Percentiles rank a stretch among this genome's conserved stretches.
These are phyloP conservation scores for Suhomyces bolitotheri DNA, from an alignment of 1,139 yeast genomes.

Conservation along the genomic window DNA sequence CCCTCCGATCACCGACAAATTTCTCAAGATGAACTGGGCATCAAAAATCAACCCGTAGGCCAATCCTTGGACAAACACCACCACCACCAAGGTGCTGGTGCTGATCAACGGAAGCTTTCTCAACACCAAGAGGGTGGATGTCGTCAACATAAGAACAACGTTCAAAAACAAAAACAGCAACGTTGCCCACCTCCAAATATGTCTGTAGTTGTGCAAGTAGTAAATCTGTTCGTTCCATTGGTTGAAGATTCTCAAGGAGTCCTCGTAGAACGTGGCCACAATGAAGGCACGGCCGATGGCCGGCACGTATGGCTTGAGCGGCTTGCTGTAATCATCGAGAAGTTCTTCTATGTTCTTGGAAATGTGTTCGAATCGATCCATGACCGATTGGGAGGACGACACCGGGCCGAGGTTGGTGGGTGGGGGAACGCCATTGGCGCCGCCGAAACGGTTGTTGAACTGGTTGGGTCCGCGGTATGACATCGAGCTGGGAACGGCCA, in stretches of 20 bases:
- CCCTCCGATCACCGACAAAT: constrained; percentile 91
- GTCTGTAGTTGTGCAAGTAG: constrained; percentile 79
- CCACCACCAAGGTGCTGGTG: constrained; percentile 66
- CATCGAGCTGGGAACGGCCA: constrained; percentile 9
- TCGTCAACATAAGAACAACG: constrained; percentile 67
- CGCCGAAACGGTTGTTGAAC: constrained; percentile 19
- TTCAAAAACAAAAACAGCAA: constrained; percentile 64
- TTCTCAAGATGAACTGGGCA: constrained; percentile 77
- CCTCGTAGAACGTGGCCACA: constrained; percentile 94
- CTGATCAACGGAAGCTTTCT: constrained; percentile 74
- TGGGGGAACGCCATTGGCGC: constrained; percentile 15
- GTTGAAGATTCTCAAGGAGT: constrained; percentile 75
- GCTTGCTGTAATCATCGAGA: constrained; percentile 48
- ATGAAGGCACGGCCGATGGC: constrained; percentile 85
- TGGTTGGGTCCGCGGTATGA: constrained; percentile 21
- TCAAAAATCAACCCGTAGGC: constrained; percentile 88
- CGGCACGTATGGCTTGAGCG: constrained; percentile 75
- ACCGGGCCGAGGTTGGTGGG: constrained; percentile 27
- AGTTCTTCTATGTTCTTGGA: constrained; percentile 47
- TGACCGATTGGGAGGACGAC: constrained; percentile 18
- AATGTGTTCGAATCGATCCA: constrained; percentile 49
- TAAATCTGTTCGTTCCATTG: constrained; percentile 94
- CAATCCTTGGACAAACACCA: constrained; percentile 81
- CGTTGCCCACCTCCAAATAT: constrained; percentile 78
- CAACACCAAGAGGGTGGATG: constrained; percentile 71